Evolutionary conservation across 805 yeast genomes (phyloP).

Genomic region (Wickerhamiella lipophila): DNA sequence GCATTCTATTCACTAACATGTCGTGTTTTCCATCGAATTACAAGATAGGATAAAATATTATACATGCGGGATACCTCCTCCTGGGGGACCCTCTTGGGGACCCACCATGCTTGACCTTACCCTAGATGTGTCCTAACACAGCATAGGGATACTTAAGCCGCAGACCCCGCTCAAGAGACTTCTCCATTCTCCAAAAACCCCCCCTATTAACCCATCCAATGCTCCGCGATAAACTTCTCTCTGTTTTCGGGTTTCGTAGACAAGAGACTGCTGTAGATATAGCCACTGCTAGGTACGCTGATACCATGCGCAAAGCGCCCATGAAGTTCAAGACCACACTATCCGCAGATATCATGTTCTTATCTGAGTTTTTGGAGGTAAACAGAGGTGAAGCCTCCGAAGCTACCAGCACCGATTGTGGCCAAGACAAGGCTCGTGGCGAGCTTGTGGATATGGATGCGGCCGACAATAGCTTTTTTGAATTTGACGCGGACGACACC

Average conservation of each 20-base stretch:
- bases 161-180: background rate
- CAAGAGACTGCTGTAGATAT: background rate
- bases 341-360: background rate
- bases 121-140: background rate
- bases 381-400: too few species aligned
- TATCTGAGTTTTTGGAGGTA: background rate
- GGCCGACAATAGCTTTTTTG: background rate
- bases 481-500: background rate
- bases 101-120: background rate
- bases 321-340: background rate
- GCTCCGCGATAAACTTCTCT: conserved; percentile 1
- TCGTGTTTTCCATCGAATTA: too few species aligned
- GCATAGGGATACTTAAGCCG: background rate
- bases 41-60: too few species aligned
- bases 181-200: background rate
- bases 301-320: background rate
- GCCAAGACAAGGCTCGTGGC: too few species aligned
- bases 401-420: too few species aligned
- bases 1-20: too few species aligned
- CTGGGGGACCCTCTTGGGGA: background rate
- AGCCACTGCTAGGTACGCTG: background rate
- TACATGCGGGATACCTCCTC: too few species aligned
- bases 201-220: background rate
- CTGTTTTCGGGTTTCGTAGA: background rate
- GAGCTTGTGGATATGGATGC: too few species aligned